phyloP scores from a whole-genome alignment of 805 yeast species.

The Zygosaccharomyces kombuchaensis region DNA sequence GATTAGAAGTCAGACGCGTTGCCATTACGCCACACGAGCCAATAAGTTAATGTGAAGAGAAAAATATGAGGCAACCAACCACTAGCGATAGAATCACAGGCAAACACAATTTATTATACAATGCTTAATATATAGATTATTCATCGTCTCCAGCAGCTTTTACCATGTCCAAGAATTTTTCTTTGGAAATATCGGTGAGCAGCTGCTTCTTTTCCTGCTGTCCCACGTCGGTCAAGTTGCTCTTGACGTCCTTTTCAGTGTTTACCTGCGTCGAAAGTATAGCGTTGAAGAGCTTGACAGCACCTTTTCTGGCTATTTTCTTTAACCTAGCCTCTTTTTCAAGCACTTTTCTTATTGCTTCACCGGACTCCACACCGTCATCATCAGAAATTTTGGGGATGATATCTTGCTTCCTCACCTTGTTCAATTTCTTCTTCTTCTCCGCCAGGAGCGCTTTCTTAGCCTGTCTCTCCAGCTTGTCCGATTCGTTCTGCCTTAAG shows the following conservation, averaged over 20 bases:
- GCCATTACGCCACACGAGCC: conserved; percentile 55
- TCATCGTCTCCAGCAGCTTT: conserved; percentile 61
- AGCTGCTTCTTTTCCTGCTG: conserved; percentile 50
- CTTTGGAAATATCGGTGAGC: conserved; percentile 78
- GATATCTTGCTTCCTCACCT: conserved; percentile 62
- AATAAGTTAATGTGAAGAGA: background rate
- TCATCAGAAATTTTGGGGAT: conserved; percentile 57
- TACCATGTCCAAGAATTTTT: conserved; percentile 82
- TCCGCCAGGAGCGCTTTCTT: conserved; percentile 64
- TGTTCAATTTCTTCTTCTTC: conserved; percentile 61
- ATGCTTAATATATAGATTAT: background rate
- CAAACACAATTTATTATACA: background rate
- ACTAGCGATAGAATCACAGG: background rate
- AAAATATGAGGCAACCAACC: background rate
- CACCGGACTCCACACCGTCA: conserved; percentile 38
- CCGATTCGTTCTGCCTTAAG: conserved; percentile 68
- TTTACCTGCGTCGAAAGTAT: conserved; percentile 70
- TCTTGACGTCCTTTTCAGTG: conserved; percentile 48
- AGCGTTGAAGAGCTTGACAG: conserved; percentile 78
- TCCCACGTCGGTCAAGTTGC: conserved; percentile 41
- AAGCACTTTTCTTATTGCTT: conserved; percentile 46
- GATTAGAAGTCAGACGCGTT: conserved; percentile 55
- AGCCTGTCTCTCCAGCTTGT: conserved; percentile 81
- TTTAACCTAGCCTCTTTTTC: conserved; percentile 67
- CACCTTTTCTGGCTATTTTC: conserved; percentile 85